These are phyloP conservation scores for Drosera spatulata DNA, from an alignment of 179 eudicot species.

Conservation along the genomic window DNA sequence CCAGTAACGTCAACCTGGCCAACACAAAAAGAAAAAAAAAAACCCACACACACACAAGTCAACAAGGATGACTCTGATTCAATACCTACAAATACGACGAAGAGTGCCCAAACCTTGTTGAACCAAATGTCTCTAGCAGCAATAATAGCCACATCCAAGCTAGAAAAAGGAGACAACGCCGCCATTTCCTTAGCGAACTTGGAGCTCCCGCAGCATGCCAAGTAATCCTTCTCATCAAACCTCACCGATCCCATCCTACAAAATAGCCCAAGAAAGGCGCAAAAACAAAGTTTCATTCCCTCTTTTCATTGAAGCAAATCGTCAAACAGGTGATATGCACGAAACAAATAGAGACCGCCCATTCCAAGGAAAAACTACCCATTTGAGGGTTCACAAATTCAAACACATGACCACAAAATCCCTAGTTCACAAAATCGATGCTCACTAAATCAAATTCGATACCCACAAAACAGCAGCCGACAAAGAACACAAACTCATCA, in stretches of 20 bases:
- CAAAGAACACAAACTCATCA: no score
- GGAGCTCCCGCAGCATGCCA: constrained; percentile 78
- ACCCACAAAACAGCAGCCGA: no score
- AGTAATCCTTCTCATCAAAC: constrained; percentile 39
- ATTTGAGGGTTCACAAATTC: no score
- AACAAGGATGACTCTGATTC: constrained; percentile 1
- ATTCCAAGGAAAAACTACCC: no score
- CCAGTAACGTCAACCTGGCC: constrained; percentile 79
- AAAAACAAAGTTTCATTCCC: no score
- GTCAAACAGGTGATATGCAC: no score
- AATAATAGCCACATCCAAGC: constrained; percentile 30
- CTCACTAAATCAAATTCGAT: no score
- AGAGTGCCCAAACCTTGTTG: constrained; percentile 40
- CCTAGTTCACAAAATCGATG: no score
- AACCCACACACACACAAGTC: not conserved
- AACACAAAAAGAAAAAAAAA: not conserved
- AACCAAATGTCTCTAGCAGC: constrained; percentile 81
- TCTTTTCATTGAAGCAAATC: no score
- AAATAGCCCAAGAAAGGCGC: no score
- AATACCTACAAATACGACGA: not conserved
- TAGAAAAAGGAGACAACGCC: constrained; percentile 42
- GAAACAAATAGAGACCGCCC: no score
- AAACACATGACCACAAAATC: no score
- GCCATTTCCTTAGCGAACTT: constrained; percentile 62
- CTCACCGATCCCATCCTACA: not conserved